These are phyloP conservation scores for Phytophthora sp. DNA, from an alignment of 352 stramenopile genomes.

Conservation along the genomic window DNA sequence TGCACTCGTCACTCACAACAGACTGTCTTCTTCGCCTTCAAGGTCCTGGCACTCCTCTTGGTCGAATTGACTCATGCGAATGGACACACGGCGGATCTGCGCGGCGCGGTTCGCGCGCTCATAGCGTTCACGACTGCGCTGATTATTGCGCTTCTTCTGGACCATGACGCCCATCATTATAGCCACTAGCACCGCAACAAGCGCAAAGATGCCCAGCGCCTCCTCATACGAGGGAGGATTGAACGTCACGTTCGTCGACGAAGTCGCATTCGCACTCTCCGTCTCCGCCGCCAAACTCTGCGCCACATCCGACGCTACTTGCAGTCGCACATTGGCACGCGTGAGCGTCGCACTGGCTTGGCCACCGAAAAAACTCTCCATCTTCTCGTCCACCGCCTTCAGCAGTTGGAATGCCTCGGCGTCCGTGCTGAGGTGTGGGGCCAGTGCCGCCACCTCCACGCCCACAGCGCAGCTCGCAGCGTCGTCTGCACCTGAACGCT, in stretches of 20 bases:
- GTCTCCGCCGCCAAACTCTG: slow-evolving; percentile 17
- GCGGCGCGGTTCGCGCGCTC: slow-evolving; percentile 64
- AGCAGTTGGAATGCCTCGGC: slow-evolving; percentile 45
- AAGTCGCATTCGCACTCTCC: slow-evolving; percentile 5
- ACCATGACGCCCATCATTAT: slow-evolving; percentile 69
- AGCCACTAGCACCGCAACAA: slow-evolving; percentile 55
- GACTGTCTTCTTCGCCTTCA: slow-evolving; percentile 58
- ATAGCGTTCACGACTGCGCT: slow-evolving; percentile 55
- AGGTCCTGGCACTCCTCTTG: slow-evolving; percentile 48
- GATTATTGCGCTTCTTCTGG: slow-evolving; percentile 69
- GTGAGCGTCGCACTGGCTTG: slow-evolving; percentile 32
- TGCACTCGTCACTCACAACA: slow-evolving; percentile 50
- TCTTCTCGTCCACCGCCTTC: slow-evolving; percentile 48
- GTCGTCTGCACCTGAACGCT: slow-evolving; percentile 17
- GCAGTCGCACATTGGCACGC: slow-evolving; percentile 42
- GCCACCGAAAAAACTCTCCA: slow-evolving; percentile 45
- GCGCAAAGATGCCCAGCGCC: slow-evolving; percentile 61
- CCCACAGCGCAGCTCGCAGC: slow-evolving; percentile 27
- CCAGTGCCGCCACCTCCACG: slow-evolving; percentile 33
- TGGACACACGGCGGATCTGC: slow-evolving; percentile 78
- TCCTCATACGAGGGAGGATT: slow-evolving; percentile 71
- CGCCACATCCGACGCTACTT: slow-evolving; percentile 17
- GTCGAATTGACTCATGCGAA: slow-evolving; percentile 68
- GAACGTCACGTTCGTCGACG: slow-evolving; percentile 22
- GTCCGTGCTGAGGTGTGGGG: slow-evolving; percentile 3